Base-by-base conservation (phyloP, 139 green algal genomes). In the Chara braunii region DNA sequence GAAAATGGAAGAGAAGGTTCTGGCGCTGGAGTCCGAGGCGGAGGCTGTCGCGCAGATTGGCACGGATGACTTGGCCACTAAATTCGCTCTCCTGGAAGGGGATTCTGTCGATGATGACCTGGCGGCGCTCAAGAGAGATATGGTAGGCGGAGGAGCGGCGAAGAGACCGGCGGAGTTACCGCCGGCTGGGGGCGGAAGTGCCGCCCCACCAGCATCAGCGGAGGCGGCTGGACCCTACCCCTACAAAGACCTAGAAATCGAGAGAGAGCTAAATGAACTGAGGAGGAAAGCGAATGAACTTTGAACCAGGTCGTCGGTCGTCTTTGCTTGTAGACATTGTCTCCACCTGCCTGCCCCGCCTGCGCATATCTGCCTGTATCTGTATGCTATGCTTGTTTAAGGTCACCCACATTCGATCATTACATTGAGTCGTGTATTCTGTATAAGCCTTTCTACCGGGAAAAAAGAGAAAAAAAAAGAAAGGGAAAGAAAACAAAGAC, bases 1-100 rank as follows among this genome's bases (percentile, higher is more conserved):
- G 57, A 88, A 86, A 58, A 99, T 99, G 93, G 93, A 99, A 80
- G 92, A 99, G 80, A 97, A 97, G 83, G 68, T 58, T 76, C 14
- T 98, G 68, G 56, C 80, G 11, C 79, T 96, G 86, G 92, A 98
- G 81, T 83, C 87, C 2, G 81, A 96, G 77, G 81, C 85, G 4
- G 92, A 98, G 66, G 88, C 90, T 33, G 82, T 83, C n/a, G 71
- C 78, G 34, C 56, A 85, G 75, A 77, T 87, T 31, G 59, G 61
- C 22, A 81, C 80, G 3, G 68, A 65, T 23, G 87, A 95, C 62
- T 44, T 77, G 3, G 35, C 60, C 28, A 32, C 31, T 11, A 74
- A 77, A 72, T 97, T 97, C 69, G 68, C 70, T 23, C 61, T 51
- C 28, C 78, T 97, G 26, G 91, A 97, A 77, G 23, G 37, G 29